Conservation (phyloP, 1,284 basidiomycete species). For the Afroboletus lepidellus region DNA sequence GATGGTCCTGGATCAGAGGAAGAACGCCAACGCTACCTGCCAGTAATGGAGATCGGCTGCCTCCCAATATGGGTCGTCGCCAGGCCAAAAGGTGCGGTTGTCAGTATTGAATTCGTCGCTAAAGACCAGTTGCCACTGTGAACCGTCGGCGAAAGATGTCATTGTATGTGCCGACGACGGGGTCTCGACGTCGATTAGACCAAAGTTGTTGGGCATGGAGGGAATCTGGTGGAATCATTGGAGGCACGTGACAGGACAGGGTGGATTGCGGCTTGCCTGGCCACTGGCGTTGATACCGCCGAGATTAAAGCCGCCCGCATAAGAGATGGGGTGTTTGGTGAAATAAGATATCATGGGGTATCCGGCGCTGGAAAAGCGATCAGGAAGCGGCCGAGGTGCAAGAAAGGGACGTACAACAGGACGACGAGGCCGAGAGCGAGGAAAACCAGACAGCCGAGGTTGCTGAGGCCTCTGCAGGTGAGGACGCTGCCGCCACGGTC, state of each 20-base stretch:
- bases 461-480: constrained; percentile 69
- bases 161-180: constrained; percentile 46
- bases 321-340: constrained; percentile 47
- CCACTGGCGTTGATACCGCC: constrained; percentile 82
- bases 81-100: constrained; percentile 76
- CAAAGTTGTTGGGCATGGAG: constrained; percentile 47
- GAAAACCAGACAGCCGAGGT: constrained; percentile 74
- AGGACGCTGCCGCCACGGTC: constrained; percentile 66
- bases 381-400: background rate
- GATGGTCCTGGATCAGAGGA: background rate
- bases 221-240: constrained; percentile 23
- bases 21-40: constrained; percentile 24
- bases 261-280: constrained; percentile 45
- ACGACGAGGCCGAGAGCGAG: constrained; percentile 60
- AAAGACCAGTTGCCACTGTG: constrained; percentile 69
- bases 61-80: constrained; percentile 67
- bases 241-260: background rate
- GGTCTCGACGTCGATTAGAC: constrained; percentile 62
- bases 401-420: constrained; percentile 60
- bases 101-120: constrained; percentile 89
- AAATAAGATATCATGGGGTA: constrained; percentile 80
- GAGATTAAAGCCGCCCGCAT: constrained; percentile 69
- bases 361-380: constrained; percentile 53
- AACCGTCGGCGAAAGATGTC: constrained; percentile 44
- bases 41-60: constrained; percentile 43